Evolutionary conservation across 148 eudicot species (phyloP), one percentile per base, ranked within the genome.

Genomic region (Rhododendron simsii): DNA sequence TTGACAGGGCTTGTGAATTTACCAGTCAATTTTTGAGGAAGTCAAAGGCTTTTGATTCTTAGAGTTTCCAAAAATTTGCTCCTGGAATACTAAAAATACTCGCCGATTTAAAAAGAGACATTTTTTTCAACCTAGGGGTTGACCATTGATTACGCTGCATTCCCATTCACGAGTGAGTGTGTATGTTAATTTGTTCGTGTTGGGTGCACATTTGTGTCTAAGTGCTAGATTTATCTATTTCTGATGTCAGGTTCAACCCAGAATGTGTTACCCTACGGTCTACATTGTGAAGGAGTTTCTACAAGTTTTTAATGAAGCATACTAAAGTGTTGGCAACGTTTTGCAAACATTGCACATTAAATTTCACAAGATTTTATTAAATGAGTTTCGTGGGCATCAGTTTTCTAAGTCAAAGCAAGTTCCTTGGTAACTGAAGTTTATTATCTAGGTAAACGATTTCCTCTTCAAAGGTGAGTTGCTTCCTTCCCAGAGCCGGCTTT

Each of bases 161-260:
- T 71, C 76, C 76, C 35, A 71, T 71, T 71, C 76, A 26, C 20
- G 76, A 71, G 76, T 63, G 76, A 71, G 76, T 63, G 76, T 14
- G 76, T 33, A 28, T 30, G 16, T 28, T 30, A 71, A 12, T 71
- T 33, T 28, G 76, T 28, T 71, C 2, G 20, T 71, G 18, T 33
- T 71, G 23, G 69, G 41, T 30, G 76, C 76, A 71, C 37, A 71
- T 11, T 1, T 47, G 76, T 33, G 7, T 15, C 7, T 12, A 28
- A 30, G 16, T 73, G 77, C 77, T 16, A 35, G 78, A 18, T 75
- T 37, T 75, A 14, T 16, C 18, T 35, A 37, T 1, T 75, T 75
- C 21, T 39, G 44, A 30, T 35, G 39, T 14, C 44, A 45, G 73
- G 73, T 65, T 65, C 14, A 65, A 65, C 73, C 30, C 14, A 65